These are phyloP conservation scores for Nannochloris sp. DNA, from an alignment of 139 green algal species.

Conservation along the genomic window DNA sequence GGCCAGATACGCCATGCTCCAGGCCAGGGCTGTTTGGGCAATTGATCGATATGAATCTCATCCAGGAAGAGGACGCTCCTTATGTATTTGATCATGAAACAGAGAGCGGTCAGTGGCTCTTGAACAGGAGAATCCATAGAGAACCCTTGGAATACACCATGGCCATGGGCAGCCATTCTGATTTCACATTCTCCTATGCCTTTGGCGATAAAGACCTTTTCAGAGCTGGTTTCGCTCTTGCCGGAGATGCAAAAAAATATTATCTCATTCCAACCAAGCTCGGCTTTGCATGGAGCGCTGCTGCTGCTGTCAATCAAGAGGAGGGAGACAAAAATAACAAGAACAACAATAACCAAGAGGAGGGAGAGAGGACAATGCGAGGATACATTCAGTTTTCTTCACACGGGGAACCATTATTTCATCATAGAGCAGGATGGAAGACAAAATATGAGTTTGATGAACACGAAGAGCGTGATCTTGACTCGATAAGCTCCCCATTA, in stretches of 20 bases:
- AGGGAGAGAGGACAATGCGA: background rate
- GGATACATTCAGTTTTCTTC: constrained; percentile 5
- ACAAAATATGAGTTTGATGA: background rate
- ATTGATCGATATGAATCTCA: background rate
- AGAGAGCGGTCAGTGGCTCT: constrained; percentile 2
- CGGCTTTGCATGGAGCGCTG: background rate
- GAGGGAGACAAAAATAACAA: background rate
- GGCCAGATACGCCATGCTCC: constrained; percentile 1
- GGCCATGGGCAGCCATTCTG: background rate
- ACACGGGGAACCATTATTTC: background rate
- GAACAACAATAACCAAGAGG: too few species aligned
- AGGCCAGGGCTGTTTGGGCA: background rate
- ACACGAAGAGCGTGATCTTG: background rate
- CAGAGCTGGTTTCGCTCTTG: background rate
- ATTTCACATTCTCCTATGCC: background rate
- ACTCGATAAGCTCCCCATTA: background rate
- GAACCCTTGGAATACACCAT: background rate
- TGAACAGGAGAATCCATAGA: constrained; percentile 1
- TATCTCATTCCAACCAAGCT: background rate
- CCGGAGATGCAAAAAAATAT: background rate
- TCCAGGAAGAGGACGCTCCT: background rate
- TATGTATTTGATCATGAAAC: background rate
- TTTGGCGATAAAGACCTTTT: constrained; percentile 5
- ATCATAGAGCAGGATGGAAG: background rate
- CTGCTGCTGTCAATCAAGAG: background rate